These are phyloP conservation scores for Fraxinus ornus DNA, from an alignment of 305 asterid species.

Conservation along the genomic window DNA sequence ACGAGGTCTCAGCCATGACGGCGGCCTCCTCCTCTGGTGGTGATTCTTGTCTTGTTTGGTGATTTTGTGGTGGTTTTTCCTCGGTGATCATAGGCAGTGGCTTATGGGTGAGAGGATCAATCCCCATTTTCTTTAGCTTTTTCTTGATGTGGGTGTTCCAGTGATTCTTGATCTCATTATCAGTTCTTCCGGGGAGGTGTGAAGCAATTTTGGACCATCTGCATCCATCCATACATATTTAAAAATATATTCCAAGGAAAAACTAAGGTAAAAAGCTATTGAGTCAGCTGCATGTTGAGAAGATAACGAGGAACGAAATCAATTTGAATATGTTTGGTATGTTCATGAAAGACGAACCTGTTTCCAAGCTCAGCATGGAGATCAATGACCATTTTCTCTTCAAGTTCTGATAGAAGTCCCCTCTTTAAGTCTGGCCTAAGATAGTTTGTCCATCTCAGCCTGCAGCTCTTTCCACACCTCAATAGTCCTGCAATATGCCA, in stretches of 20 bases:
- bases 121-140: slow-evolving; percentile 75
- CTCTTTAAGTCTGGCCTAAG: slow-evolving; percentile 78
- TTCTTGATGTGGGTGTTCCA: slow-evolving; percentile 93
- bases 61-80: neutral
- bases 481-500: slow-evolving; percentile 49
- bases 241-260: neutral
- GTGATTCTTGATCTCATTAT: slow-evolving; percentile 83
- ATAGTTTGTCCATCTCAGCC: slow-evolving; percentile 82
- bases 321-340: neutral
- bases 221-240: neutral
- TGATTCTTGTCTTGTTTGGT: slow-evolving; percentile 14
- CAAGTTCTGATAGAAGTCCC: slow-evolving; percentile 73
- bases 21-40: neutral
- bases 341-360: slow-evolving; percentile 40
- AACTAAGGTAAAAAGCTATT: neutral
- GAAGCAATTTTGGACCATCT: slow-evolving; percentile 96
- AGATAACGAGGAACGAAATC: neutral
- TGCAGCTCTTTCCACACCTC: slow-evolving; percentile 88
- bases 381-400: slow-evolving; percentile 83
- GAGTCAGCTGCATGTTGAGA: neutral
- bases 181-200: slow-evolving; percentile 85
- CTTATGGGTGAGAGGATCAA: slow-evolving; percentile 79
- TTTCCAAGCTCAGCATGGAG: slow-evolving; percentile 88
- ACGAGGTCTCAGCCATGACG: slow-evolving; percentile 21
- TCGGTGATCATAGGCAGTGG: slow-evolving; percentile 42